Conservation (phyloP, 805 yeast genomes). For the Wickerhamomyces alni region DNA sequence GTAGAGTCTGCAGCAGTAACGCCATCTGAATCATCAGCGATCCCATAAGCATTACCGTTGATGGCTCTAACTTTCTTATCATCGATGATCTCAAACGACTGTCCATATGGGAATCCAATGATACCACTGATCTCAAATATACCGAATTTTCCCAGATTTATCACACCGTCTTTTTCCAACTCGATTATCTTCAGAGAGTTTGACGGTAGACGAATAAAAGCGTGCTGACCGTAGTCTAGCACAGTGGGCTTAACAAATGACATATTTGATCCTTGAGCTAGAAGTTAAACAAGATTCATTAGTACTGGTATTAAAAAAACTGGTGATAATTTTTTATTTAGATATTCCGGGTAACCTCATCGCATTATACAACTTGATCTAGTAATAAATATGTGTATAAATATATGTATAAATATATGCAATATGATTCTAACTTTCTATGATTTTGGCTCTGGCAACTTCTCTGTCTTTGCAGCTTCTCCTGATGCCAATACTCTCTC, state of each 20-base stretch:
- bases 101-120: conserved; percentile 81
- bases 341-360: conserved; percentile 10
- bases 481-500: background rate
- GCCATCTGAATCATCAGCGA: conserved; percentile 23
- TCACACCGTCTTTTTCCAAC: conserved; percentile 49
- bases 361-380: conserved; percentile 1
- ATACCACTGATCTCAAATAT: conserved; percentile 68
- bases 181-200: conserved; percentile 70
- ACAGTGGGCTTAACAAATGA: conserved; percentile 10
- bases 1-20: conserved; percentile 5
- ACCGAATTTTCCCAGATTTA: conserved; percentile 90
- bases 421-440: no score
- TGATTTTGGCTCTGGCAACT: background rate
- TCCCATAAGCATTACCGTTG: conserved; percentile 29
- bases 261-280: background rate
- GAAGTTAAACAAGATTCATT: background rate
- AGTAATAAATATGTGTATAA: background rate
- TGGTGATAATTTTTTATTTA: conserved; percentile 1
- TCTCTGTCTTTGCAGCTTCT: background rate
- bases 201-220: conserved; percentile 77
- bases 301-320: no score
- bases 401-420: no score
- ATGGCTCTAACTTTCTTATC: conserved; percentile 47
- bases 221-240: conserved; percentile 21
- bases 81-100: conserved; percentile 76